Conservation (phyloP, 75 land plant species). For the Picea glauca region DNA sequence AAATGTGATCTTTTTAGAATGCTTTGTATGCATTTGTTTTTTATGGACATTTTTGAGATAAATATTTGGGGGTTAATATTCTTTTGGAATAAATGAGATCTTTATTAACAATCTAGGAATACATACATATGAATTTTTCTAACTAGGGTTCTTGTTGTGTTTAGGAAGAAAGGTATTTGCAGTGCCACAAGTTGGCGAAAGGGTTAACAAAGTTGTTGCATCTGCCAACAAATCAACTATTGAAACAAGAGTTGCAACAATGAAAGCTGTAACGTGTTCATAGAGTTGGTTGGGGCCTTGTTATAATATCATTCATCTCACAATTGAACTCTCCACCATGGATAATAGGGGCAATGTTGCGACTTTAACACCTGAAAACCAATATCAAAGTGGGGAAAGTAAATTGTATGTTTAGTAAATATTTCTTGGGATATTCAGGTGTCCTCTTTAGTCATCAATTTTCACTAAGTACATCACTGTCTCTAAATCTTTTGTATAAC, state of each 20-base stretch:
- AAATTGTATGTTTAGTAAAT: neutral
- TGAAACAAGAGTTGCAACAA: constrained; percentile 91
- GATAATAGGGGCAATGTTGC: too few species aligned
- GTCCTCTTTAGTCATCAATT: neutral
- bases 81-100: too few species aligned
- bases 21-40: neutral
- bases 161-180: constrained; percentile 87
- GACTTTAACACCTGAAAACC: too few species aligned
- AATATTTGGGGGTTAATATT: neutral
- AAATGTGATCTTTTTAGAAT: neutral
- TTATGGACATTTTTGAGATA: neutral
- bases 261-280: too few species aligned
- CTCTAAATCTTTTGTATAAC: neutral
- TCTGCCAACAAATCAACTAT: constrained; percentile 85
- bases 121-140: too few species aligned
- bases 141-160: too few species aligned
- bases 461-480: neutral
- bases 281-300: too few species aligned
- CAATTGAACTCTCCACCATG: too few species aligned
- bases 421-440: neutral
- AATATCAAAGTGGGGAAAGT: too few species aligned
- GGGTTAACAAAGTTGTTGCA: constrained; percentile 83
- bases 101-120: too few species aligned
- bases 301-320: too few species aligned
- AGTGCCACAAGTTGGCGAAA: constrained; percentile 77